Conservation (phyloP, 441 rosid genomes). For the Mallotus repandus region DNA sequence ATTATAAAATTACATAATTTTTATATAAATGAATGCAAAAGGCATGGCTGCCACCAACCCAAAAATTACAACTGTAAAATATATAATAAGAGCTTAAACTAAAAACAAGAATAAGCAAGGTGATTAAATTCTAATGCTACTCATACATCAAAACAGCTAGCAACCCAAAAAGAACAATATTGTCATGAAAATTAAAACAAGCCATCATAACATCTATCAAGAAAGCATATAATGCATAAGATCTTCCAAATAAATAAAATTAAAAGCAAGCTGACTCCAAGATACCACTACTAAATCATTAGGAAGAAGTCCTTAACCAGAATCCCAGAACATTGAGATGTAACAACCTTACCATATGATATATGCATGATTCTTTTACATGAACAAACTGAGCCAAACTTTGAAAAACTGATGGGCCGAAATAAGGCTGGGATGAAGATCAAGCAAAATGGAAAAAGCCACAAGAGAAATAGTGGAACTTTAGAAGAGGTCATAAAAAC, state of each 20-base stretch:
- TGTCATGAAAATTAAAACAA: neutral
- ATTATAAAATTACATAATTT: neutral
- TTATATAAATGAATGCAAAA: neutral
- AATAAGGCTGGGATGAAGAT: neutral
- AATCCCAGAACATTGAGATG: neutral
- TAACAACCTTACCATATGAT: neutral
- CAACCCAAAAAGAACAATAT: neutral
- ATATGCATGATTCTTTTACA: neutral
- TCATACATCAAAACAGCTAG: slow-evolving; percentile 8
- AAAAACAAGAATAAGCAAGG: neutral
- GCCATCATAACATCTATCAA: neutral
- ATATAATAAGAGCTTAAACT: neutral
- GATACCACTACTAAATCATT: neutral
- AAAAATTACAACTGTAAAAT: neutral
- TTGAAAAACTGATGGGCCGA: neutral
- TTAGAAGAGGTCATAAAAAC: neutral
- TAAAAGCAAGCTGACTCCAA: neutral
- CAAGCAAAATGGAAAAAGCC: neutral
- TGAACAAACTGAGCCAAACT: neutral
- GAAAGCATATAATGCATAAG: neutral
- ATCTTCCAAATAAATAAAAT: neutral
- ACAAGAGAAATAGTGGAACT: neutral
- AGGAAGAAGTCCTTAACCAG: neutral
- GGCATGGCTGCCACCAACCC: no score
- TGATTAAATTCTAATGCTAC: neutral